Base-by-base conservation (phyloP, 306 rosid species). In the Pterocarpus santalinus region DNA sequence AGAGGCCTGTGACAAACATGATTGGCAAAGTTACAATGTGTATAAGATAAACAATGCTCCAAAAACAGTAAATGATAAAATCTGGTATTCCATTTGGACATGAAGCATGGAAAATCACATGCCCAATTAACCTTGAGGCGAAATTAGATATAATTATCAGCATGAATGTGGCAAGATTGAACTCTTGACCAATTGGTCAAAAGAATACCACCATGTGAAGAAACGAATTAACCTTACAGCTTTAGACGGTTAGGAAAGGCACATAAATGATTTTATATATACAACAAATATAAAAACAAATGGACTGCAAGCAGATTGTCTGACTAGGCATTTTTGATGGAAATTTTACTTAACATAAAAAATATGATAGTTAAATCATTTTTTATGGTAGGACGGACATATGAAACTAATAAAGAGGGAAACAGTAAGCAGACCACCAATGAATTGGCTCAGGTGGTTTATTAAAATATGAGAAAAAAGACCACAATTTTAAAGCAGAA, bases 1-100 rank as follows among this genome's bases (percentile, higher is more conserved):
- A 95, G 98, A 77, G 99, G 99, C 91, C 99, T 95, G 92, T 13
- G 72, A 35, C 36, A 78, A 80, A 7, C 76, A 56, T 33, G 11
- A 85, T 51, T 51, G 44, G 33, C 44, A 43, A 56, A 76, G 87
- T 93, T 70, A 93, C 84, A 86, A 84, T 35, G 4, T 67, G 64
- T 51, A 72, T 17, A 35, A 73, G 5, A 79, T 73, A 39, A 73
- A 39, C 34, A 30, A 30, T 30, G 52, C 58, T 44, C 17, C 60
- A 49, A 71, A 41, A 41, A 43, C 0, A 58, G 36, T 30, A 77
- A 68, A 77, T 14, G 17, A 62, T 43, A 79, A 35, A 62, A 44
- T 56, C 17, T 43, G 41, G 56, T 51, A 69, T 69, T 65, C 15
- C 58, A 55, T n/a, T 51, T 52, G 71, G 46, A 15, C 5, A 5